phyloP scores from a whole-genome alignment of 306 rosid species.

The Inga oerstediana region DNA sequence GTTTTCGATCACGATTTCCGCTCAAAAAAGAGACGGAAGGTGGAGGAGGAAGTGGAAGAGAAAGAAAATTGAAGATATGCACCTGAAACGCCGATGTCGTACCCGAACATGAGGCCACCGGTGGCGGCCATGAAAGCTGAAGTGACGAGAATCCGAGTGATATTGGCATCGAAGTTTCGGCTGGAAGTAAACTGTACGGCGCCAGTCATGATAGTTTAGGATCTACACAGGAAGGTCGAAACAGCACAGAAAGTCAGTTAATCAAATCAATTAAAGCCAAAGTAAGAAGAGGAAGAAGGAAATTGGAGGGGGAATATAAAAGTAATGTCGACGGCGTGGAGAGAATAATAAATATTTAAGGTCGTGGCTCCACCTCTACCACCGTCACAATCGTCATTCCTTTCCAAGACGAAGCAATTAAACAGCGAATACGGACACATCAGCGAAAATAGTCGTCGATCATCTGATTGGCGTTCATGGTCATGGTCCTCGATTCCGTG shows the following conservation, averaged over 20 bases:
- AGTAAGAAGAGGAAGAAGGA: neutral
- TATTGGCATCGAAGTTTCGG: conserved; percentile 72
- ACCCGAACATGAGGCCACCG: conserved; percentile 95
- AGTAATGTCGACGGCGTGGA: neutral
- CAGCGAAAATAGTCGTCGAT: neutral
- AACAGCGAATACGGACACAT: neutral
- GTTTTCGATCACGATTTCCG: neutral
- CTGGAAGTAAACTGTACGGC: conserved; percentile 46
- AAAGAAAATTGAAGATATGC: neutral
- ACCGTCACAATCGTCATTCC: neutral
- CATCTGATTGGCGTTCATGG: neutral
- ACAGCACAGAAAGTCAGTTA: neutral
- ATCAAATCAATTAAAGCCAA: neutral
- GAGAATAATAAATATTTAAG: neutral
- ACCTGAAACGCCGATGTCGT: conserved; percentile 90
- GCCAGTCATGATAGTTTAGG: conserved; percentile 50
- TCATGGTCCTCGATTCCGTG: neutral
- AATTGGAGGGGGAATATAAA: neutral
- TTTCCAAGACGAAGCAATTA: neutral
- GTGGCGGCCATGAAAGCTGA: conserved; percentile 92
- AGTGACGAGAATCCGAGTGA: conserved; percentile 77
- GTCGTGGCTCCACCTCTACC: neutral
- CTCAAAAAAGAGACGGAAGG: neutral
- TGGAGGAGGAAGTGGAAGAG: neutral
- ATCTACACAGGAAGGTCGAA: neutral